Percentiles rank a stretch among this genome's conserved stretches.
Conservation (phyloP, 2,329 filamentous ascomycete genomes). For the Zelopaecilomyces penicillatus region DNA sequence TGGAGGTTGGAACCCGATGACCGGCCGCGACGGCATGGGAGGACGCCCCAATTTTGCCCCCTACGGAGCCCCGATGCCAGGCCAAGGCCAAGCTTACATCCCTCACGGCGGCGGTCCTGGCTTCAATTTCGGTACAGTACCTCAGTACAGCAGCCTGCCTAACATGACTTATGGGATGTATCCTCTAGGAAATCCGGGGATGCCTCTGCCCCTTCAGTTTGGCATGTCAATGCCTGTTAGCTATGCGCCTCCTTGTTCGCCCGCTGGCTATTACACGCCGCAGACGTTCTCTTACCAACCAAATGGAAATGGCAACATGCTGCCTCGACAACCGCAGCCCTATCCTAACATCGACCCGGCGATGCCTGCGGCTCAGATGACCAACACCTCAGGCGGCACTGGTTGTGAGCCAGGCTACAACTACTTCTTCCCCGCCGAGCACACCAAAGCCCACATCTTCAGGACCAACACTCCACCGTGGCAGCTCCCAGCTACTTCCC, state of each 20-base stretch:
- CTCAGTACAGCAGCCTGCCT: slow-evolving; percentile 14
- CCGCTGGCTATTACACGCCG: slow-evolving; percentile 18
- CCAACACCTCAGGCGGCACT: slow-evolving; percentile 48
- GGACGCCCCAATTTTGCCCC: slow-evolving; percentile 25
- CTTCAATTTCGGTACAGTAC: slow-evolving; percentile 20
- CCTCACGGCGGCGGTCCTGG: slow-evolving; percentile 28
- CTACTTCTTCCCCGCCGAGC: slow-evolving; percentile 50
- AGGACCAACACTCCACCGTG: slow-evolving; percentile 43
- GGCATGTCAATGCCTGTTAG: slow-evolving; percentile 1
- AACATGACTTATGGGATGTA: slow-evolving; percentile 19
- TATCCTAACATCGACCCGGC: slow-evolving; percentile 34
- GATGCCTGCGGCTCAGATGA: slow-evolving; percentile 45
- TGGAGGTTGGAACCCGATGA: slow-evolving; percentile 32
- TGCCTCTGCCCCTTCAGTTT: slow-evolving; percentile 2
- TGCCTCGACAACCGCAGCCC: slow-evolving; percentile 31
- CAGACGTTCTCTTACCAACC: slow-evolving; percentile 27
- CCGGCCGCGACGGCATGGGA: slow-evolving; percentile 28
- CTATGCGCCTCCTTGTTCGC: slow-evolving; percentile 2
- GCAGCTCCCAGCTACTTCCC: slow-evolving; percentile 35
- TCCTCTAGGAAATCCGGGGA: slow-evolving; percentile 11
- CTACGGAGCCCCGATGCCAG: slow-evolving; percentile 23
- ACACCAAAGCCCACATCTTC: slow-evolving; percentile 53
- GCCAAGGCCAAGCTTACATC: slow-evolving; percentile 30
- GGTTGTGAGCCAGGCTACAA: slow-evolving; percentile 56
- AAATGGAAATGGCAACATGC: slow-evolving; percentile 27